Conservation (phyloP, 2,329 filamentous ascomycete genomes). For the Helminthosporium solani region DNA sequence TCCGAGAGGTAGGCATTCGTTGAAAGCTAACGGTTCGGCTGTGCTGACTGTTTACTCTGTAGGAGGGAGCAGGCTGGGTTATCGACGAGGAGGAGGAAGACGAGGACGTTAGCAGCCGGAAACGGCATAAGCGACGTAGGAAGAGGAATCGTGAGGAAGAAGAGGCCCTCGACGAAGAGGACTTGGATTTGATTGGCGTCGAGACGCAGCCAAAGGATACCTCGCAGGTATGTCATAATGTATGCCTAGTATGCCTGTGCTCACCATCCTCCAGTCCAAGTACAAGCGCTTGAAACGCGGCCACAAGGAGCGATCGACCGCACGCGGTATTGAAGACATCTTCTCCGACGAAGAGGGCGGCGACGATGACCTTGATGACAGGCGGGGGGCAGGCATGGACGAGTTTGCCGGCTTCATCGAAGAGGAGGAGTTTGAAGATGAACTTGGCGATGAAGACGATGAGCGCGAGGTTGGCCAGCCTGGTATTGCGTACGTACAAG, state of each 20-base stretch:
- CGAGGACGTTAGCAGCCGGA: constrained; percentile 55
- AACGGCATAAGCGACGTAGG: constrained; percentile 63
- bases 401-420: constrained; percentile 80
- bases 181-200: constrained; percentile 91
- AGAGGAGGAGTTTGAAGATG: constrained; percentile 77
- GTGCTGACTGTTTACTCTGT: constrained; percentile 16
- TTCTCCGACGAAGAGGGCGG: constrained; percentile 94
- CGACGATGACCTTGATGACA: constrained; percentile 53
- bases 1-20: constrained; percentile 29
- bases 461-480: constrained; percentile 79
- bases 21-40: neutral
- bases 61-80: constrained; percentile 95
- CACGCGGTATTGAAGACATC: constrained; percentile 82
- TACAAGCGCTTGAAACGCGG: constrained; percentile 97
- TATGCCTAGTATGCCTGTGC: constrained; percentile 4
- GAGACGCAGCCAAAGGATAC: constrained; percentile 67
- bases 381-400: constrained; percentile 32
- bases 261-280: constrained; percentile 63
- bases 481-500: constrained; percentile 53
- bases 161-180: constrained; percentile 85
- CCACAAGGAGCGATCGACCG: constrained; percentile 66
- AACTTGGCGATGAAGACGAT: constrained; percentile 95
- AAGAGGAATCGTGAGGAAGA: constrained; percentile 84
- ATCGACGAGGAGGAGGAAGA: constrained; percentile 85
- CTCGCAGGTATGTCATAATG: constrained; percentile 60